Evolutionary conservation across 768 basidiomycete genomes (phyloP).

Genomic region (Lactarius vividus): DNA sequence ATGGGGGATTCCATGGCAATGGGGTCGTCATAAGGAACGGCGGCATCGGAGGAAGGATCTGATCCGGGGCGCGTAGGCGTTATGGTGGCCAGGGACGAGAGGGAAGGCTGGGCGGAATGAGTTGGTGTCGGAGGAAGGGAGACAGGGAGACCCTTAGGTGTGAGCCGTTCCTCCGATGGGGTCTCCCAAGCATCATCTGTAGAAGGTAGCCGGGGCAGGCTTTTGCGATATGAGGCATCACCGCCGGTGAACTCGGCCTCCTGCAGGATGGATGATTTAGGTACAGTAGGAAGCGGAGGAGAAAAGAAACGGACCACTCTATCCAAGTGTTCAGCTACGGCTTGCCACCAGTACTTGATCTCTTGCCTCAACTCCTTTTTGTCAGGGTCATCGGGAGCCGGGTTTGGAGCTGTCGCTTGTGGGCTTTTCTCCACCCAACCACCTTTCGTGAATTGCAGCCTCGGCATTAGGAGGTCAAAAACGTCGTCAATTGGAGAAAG

Average conservation of each 20-base stretch:
- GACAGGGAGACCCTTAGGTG: conserved; percentile 15
- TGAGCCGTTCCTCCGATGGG: conserved; percentile 26
- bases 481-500: conserved; percentile 50
- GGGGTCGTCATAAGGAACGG: conserved; percentile 29
- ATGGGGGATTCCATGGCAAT: conserved; percentile 34
- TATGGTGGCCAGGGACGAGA: conserved; percentile 14
- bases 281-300: not conserved
- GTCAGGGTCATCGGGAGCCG: conserved; percentile 35
- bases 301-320: conserved; percentile 44
- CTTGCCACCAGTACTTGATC: conserved; percentile 67
- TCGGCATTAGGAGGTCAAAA: conserved; percentile 59
- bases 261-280: conserved; percentile 34
- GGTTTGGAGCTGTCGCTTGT: conserved; percentile 1
- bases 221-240: conserved; percentile 39
- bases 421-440: conserved; percentile 26
- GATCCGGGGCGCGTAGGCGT: conserved; percentile 2
- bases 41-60: conserved; percentile 4
- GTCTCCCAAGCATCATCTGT: conserved; percentile 51
- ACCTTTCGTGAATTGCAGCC: conserved; percentile 51
- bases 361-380: conserved; percentile 53
- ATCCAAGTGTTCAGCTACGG: conserved; percentile 57
- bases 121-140: conserved; percentile 30
- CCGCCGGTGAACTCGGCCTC: conserved; percentile 41
- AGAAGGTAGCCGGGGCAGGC: conserved; percentile 59
- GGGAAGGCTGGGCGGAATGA: conserved; percentile 27